A percentile compares a stretch with the other conserved stretches of the same genome.
These are phyloP conservation scores for Trypanosoma mega DNA, from an alignment of 208 protist species.

Conservation along the genomic window DNA sequence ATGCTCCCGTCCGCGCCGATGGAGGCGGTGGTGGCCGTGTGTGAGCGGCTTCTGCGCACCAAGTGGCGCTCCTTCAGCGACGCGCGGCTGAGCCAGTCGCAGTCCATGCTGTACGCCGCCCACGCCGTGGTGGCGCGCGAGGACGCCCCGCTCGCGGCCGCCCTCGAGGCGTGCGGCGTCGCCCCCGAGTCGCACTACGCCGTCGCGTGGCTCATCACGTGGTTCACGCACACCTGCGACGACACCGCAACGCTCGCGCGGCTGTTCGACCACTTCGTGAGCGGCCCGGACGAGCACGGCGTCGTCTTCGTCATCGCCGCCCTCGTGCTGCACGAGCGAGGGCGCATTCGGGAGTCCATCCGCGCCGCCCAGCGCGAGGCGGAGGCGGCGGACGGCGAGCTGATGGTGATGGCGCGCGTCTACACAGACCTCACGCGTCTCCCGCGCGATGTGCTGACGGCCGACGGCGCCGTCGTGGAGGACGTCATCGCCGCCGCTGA, in stretches of 20 bases:
- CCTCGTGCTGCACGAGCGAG: constrained; percentile 56
- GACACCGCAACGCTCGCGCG: constrained; percentile 43
- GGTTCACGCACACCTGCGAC: constrained; percentile 68
- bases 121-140: constrained; percentile 66
- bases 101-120: constrained; percentile 78
- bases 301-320: constrained; percentile 80
- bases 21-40: constrained; percentile 59
- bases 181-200: constrained; percentile 86
- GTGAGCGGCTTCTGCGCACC: constrained; percentile 51
- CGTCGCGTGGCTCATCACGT: constrained; percentile 86
- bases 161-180: constrained; percentile 67
- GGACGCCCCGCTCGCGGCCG: constrained; percentile 48
- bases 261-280: constrained; percentile 80
- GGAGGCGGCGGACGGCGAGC: constrained; percentile 33
- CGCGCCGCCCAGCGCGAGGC: constrained; percentile 27
- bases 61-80: constrained; percentile 65
- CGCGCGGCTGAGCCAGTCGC: constrained; percentile 42
- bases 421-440: constrained; percentile 58
- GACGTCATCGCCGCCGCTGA: constrained; percentile 37
- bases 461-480: constrained; percentile 32
- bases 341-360: constrained; percentile 52
- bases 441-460: constrained; percentile 42
- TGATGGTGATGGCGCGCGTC: constrained; percentile 66
- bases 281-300: constrained; percentile 30
- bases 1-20: constrained; percentile 33